Conservation (phyloP, 768 basidiomycete species). For the Kwoniella dejecticola region DNA sequence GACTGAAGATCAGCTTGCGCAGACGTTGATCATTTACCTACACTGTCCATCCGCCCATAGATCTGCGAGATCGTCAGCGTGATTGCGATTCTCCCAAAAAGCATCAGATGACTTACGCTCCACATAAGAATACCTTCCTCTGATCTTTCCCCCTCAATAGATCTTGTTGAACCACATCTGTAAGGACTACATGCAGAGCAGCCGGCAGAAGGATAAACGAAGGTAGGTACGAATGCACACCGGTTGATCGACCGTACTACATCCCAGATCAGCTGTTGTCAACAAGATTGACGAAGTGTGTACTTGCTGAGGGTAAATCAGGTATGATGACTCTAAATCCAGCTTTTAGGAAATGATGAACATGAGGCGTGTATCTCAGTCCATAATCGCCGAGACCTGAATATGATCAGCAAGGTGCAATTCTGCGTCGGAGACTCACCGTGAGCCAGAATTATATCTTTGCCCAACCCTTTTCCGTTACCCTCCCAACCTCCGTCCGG, state of each 20-base stretch:
- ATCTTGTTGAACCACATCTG: slow-evolving; percentile 50
- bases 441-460: slow-evolving; percentile 55
- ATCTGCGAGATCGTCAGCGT: slow-evolving; percentile 32
- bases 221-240: slow-evolving; percentile 52
- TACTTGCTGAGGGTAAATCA: slow-evolving; percentile 56
- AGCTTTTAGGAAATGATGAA: slow-evolving; percentile 49
- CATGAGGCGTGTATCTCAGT: slow-evolving; percentile 53
- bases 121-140: slow-evolving; percentile 55
- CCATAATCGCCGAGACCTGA: slow-evolving; percentile 52
- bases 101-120: slow-evolving; percentile 40
- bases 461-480: slow-evolving; percentile 46
- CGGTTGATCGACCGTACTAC: slow-evolving; percentile 54
- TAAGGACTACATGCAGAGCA: slow-evolving; percentile 51
- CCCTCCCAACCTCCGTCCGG: slow-evolving; percentile 46
- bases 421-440: slow-evolving; percentile 38
- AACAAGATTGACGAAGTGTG: not conserved
- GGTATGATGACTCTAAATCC: slow-evolving; percentile 57
- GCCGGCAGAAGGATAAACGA: slow-evolving; percentile 48
- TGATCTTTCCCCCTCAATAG: slow-evolving; percentile 40
- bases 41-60: slow-evolving; percentile 56
- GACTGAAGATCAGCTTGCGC: slow-evolving; percentile 19
- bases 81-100: not conserved
- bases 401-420: not conserved
- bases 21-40: slow-evolving; percentile 26
- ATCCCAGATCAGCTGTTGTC: not conserved